Conservation (phyloP, 306 rosid genomes). For the Medicago arabica region DNA sequence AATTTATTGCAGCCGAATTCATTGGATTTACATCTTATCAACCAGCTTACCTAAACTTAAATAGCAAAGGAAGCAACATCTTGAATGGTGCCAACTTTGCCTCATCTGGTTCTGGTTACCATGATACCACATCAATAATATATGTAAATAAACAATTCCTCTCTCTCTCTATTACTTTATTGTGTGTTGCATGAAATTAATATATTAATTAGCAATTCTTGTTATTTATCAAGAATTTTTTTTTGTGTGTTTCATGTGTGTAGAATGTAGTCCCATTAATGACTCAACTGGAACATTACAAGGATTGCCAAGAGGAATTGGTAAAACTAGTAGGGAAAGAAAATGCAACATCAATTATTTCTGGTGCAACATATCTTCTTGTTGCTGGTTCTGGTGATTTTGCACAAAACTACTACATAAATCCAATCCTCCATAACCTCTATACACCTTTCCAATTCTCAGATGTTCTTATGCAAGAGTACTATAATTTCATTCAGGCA, state of each 20-base stretch:
- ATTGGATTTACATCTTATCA: slow-evolving; percentile 4
- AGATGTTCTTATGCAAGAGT: slow-evolving; percentile 55
- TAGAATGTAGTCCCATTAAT: slow-evolving; percentile 49
- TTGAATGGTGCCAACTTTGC: slow-evolving; percentile 62
- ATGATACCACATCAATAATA: no score
- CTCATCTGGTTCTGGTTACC: slow-evolving; percentile 73
- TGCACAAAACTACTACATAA: slow-evolving; percentile 63
- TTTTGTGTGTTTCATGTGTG: neutral
- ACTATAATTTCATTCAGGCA: slow-evolving; percentile 61
- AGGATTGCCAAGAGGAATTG: slow-evolving; percentile 62
- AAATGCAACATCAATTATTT: slow-evolving; percentile 59
- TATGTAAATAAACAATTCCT: no score
- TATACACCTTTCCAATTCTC: slow-evolving; percentile 59
- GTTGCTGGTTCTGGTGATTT: slow-evolving; percentile 70
- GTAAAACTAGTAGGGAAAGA: slow-evolving; percentile 48
- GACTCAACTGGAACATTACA: slow-evolving; percentile 62
- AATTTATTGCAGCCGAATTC: no score
- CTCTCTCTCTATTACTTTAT: no score
- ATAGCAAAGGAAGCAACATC: slow-evolving; percentile 41
- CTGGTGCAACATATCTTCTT: slow-evolving; percentile 57
- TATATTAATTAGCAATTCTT: no score
- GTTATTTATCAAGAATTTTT: no score
- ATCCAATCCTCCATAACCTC: slow-evolving; percentile 56
- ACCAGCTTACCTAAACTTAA: slow-evolving; percentile 48
- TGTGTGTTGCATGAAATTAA: no score